These are phyloP conservation scores for Ambrosia trifida DNA, from an alignment of 129 eudicot species.

Conservation along the genomic window DNA sequence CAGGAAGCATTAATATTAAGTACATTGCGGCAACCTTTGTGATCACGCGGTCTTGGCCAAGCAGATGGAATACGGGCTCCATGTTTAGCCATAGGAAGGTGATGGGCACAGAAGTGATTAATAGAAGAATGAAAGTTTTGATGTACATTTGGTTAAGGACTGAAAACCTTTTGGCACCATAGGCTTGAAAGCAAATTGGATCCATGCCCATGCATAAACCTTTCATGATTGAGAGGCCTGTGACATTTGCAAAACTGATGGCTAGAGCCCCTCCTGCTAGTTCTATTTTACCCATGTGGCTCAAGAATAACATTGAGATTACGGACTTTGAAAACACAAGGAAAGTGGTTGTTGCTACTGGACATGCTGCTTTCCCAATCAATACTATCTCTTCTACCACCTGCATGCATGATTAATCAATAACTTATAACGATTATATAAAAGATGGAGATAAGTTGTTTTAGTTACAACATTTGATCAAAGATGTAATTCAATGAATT, in stretches of 20 bases:
- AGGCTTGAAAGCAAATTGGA: conserved; percentile 91
- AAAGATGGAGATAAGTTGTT: neutral
- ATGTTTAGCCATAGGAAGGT: conserved; percentile 76
- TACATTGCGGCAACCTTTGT: conserved; percentile 58
- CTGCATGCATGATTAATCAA: conserved; percentile 44
- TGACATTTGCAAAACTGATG: conserved; percentile 74
- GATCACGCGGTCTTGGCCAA: conserved; percentile 73
- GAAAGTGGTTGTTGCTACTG: conserved; percentile 65
- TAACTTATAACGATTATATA: neutral
- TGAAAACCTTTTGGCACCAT: conserved; percentile 74
- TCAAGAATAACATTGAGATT: conserved; percentile 74
- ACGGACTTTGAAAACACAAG: conserved; percentile 64
- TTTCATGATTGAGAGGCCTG: conserved; percentile 84
- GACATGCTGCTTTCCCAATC: conserved; percentile 62
- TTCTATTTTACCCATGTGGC: conserved; percentile 66
- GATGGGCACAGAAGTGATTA: conserved; percentile 57
- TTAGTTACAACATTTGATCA: neutral
- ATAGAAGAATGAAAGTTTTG: conserved; percentile 60
- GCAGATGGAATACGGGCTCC: conserved; percentile 53
- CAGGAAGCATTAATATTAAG: conserved; percentile 58
- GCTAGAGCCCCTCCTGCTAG: conserved; percentile 93
- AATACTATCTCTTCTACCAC: conserved; percentile 54
- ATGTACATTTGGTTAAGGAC: conserved; percentile 68
- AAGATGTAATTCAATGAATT: neutral
- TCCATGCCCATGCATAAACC: conserved; percentile 96